phyloP scores from a whole-genome alignment of 257 asterid species.

The Voacanga thouarsii region DNA sequence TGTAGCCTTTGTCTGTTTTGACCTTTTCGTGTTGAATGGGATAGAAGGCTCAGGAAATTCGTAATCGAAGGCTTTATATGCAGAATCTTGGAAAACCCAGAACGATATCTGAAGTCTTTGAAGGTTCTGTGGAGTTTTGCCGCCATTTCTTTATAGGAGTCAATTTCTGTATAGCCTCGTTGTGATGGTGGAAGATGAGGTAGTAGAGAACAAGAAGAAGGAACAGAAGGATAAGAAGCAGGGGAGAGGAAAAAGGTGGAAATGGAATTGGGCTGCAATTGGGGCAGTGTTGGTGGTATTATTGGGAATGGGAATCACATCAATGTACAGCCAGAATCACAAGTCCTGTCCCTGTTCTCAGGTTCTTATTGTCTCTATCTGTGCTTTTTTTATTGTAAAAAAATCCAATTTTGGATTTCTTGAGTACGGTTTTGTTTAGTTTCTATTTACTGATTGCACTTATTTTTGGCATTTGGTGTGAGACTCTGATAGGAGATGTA shows the following conservation, averaged over 20 bases:
- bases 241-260: slow-evolving; percentile 26
- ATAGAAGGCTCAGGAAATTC: background rate
- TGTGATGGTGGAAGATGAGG: slow-evolving; percentile 71
- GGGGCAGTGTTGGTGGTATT: slow-evolving; percentile 52
- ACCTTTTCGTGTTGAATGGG: background rate
- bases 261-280: slow-evolving; percentile 46
- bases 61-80: background rate
- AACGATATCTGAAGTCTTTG: background rate
- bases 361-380: slow-evolving; percentile 35
- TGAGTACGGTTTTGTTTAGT: background rate
- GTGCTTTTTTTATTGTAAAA: background rate
- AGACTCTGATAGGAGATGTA: background rate
- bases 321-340: slow-evolving; percentile 36
- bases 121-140: background rate
- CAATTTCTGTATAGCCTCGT: background rate
- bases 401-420: background rate
- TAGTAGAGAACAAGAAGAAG: slow-evolving; percentile 27
- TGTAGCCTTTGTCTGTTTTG: background rate
- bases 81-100: background rate
- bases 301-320: slow-evolving; percentile 44
- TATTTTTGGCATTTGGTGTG: background rate
- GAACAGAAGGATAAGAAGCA: slow-evolving; percentile 27
- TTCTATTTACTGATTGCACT: background rate
- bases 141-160: background rate
- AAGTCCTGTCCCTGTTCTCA: slow-evolving; percentile 70